A percentile compares a stretch with the other conserved stretches of the same genome.
phyloP scores from a whole-genome alignment of 2,329 filamentous ascomycete species.

The Apiospora kogelbergensis region DNA sequence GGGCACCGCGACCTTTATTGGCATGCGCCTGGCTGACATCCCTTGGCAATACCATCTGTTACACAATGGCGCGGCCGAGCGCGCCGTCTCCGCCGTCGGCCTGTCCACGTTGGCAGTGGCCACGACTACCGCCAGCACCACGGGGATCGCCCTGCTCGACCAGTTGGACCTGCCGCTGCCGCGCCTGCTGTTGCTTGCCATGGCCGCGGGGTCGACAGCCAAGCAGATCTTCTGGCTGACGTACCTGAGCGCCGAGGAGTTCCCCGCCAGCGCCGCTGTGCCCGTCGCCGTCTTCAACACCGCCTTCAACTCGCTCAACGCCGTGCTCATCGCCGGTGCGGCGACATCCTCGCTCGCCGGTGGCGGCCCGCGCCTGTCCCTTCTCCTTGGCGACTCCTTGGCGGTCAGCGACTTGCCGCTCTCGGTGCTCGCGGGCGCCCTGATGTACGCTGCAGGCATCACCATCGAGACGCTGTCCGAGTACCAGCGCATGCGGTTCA shows the following conservation, averaged over 20 bases:
- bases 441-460: constrained; percentile 52
- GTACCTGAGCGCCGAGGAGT: constrained; percentile 47
- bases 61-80: constrained; percentile 16
- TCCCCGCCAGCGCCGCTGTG: constrained; percentile 42
- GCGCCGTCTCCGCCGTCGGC: constrained; percentile 4
- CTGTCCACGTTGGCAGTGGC: not conserved
- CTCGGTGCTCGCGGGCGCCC: constrained; percentile 41
- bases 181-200: constrained; percentile 50
- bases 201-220: constrained; percentile 49
- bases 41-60: constrained; percentile 45
- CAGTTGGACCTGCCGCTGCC: constrained; percentile 27
- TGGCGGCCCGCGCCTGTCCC: constrained; percentile 19
- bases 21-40: constrained; percentile 35
- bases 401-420: constrained; percentile 18
- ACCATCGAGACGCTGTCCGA: constrained; percentile 55
- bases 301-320: constrained; percentile 53
- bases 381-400: not conserved
- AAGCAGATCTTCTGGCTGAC: constrained; percentile 59
- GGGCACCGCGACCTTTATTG: constrained; percentile 39
- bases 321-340: constrained; percentile 51
- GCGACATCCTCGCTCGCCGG: constrained; percentile 40
- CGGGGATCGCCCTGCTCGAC: constrained; percentile 11
- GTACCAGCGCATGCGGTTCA: constrained; percentile 50
- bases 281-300: constrained; percentile 53
- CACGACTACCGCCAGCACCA: not conserved